These are phyloP conservation scores for Zanthoxylum bungeanum DNA, from an alignment of 345 rosid genomes.

Conservation along the genomic window DNA sequence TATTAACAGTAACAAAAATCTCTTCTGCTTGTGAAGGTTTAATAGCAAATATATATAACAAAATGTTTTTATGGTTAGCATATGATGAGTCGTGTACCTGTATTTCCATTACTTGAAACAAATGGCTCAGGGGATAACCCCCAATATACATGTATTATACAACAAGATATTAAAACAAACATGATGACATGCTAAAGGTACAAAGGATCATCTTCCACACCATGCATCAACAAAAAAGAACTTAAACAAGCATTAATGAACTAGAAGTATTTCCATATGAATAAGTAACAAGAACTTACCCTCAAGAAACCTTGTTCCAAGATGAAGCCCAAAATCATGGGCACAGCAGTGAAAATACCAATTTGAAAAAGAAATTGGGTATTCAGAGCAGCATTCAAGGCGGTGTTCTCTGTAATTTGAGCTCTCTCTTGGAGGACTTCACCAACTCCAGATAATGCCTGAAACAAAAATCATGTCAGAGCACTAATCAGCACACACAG, in stretches of 20 bases:
- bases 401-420: constrained; percentile 46
- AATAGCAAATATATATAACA: background rate
- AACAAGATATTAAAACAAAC: background rate
- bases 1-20: background rate
- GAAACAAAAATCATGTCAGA: constrained; percentile 21
- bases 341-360: constrained; percentile 93
- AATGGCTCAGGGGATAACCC: background rate
- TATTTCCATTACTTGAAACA: background rate
- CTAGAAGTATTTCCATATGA: background rate
- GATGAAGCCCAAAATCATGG: constrained; percentile 83
- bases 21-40: background rate
- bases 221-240: constrained; percentile 1
- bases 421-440: constrained; percentile 63
- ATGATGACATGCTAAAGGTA: background rate
- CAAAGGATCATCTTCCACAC: background rate
- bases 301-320: constrained; percentile 66
- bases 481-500: background rate
- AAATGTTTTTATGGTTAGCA: background rate
- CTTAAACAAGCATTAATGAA: constrained; percentile 5
- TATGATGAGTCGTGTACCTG: background rate
- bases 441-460: constrained; percentile 98
- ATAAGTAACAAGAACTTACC: constrained; percentile 30
- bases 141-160: background rate
- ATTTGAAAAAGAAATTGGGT: constrained; percentile 96
- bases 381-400: constrained; percentile 80